Evolutionary conservation across 257 asterid species (phyloP), one percentile per base, ranked within the genome.

Genomic region (Forsythia suspensa): DNA sequence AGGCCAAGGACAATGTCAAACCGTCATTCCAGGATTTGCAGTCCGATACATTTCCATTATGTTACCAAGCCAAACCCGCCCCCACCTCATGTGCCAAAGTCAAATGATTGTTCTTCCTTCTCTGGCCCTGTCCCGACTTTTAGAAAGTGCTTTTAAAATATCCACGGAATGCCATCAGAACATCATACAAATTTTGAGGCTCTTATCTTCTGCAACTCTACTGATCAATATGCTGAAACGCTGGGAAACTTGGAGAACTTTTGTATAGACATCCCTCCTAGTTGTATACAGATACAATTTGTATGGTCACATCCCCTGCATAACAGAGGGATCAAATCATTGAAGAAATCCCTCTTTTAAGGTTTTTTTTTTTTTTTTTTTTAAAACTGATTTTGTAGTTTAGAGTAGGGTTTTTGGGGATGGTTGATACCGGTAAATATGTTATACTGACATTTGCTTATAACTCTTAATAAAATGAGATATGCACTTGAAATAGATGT

Each of bases 391-490:
- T 46, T 55, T 65, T 46, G 78, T 41, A 12, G 74, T 66, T 24
- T 36, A 44, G 78, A 13, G 38, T 73, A 46, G 74, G 72, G 41
- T 12, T 41, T 20, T 39, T 72, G 82, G 38, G 82, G 73, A 29
- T 43, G 46, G 73, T 24, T 21, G 34, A 29, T 29, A 29, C 34
- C 34, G 1, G 65, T 66, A 37, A 20, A 65, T 67, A 39, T 42
- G 51, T 20, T 43, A 4, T 24, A 63, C 2, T 40, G 42, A 44
- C 66, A 65, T 71, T 66, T 76, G 67, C 44, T 42, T 42, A 11
- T 59, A 29, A 8, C 9, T n/a, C 20, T 52, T 9, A 73, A 46
- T 13, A 39, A 42, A 42, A 15, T 36, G 44, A 38, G 38, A 71
- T 13, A 21, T 18, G 12, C 12, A 55, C 2, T 36, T 29, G 74